Percentiles rank a stretch among this genome's conserved stretches.
Evolutionary conservation across 176 grass and related monocot species (phyloP).

Genomic region (Zea mays): Zm-B73-REFERENCE-NAM-5.0 NC_050096.1:249699501-249700000

Average conservation of each 20-base stretch:
- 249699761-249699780: neutral
- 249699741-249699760: neutral
- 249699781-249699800: neutral
- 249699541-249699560: neutral
- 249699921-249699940: neutral
- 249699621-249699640: neutral
- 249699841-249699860: neutral
- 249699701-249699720: neutral
- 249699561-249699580: neutral
- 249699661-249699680: neutral
- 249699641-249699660: neutral
- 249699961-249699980: neutral
- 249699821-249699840: neutral
- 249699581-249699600: neutral
- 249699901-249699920: neutral
- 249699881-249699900: neutral
- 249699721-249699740: neutral
- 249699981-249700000: neutral
- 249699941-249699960: neutral
- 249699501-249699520: neutral
- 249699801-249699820: neutral
- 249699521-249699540: neutral
- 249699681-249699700: neutral
- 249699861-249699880: neutral
- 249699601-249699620: too few relatives aligned